Base-by-base conservation (phyloP, 441 rosid genomes). In the Brassica balearica region DNA sequence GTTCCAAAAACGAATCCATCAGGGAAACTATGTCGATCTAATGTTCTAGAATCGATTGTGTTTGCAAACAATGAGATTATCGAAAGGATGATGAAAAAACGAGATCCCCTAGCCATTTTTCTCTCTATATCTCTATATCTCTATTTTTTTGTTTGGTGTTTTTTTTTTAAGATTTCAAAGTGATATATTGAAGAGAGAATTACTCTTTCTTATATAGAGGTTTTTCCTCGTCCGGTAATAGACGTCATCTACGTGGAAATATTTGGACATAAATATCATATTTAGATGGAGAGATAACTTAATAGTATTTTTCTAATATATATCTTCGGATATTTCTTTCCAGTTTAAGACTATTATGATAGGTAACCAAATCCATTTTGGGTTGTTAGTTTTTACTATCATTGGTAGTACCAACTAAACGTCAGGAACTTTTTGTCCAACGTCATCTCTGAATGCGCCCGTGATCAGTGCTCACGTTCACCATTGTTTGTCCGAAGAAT, bases 21-120 rank as follows among this genome's bases (percentile, higher is more conserved):
- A 6, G 85, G 85, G 51, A 82, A 82, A 59, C 80, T 75, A 53
- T 75, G 34, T 14, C 85, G 82, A 75, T 79, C 58, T 32, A 82
- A n/a, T 48, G 2, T n/a, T 48, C 0, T 20, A 75, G 77, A 67
- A 66, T 38, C 6, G 4, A 67, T 66, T 3, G 9, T 53, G 1
- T 48, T 67, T 3, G 32, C 15, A 3, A 80, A 60, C 74, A 76
- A 66, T 25, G 66, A 75, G 6, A 72, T 61, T 0, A 53, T 71
- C 41, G n/a, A 51, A 75, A 80, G 6, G 27, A 76, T 56, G 9
- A 72, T 61, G 61, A 75, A 36, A 32, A 71, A 61, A 66, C 51
- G 4, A 19, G 12, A 71, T 8, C 66, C 15, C 3, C 1, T 66
- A 67, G 32, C 71, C 83, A 80, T 80, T 34, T 11, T 5, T 11